Conservation (phyloP, 768 basidiomycete species). For the Calocera cornea region DNA sequence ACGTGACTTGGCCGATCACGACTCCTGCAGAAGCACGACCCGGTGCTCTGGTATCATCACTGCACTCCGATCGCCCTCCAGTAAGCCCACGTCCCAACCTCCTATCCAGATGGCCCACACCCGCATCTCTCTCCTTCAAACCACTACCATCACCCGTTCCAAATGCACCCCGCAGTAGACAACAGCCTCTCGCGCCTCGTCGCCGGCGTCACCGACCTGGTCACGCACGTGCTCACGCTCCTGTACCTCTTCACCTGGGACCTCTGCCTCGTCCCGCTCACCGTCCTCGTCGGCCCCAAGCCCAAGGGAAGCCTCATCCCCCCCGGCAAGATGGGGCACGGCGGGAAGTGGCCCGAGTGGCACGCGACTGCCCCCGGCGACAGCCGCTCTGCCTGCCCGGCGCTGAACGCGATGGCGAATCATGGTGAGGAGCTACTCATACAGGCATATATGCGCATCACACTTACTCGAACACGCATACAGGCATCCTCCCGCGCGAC, state of each 20-base stretch:
- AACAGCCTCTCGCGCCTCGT: constrained; percentile 39
- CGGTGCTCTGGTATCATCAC: too few species aligned
- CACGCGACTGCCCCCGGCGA: constrained; percentile 42
- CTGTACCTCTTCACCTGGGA: constrained; percentile 37
- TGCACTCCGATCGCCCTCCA: too few species aligned
- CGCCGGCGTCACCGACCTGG: not conserved
- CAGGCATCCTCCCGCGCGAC: constrained; percentile 40
- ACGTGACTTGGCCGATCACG: too few species aligned
- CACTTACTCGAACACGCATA: not conserved
- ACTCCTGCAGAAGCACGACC: too few species aligned
- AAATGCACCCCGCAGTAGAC: constrained; percentile 36
- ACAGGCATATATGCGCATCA: constrained; percentile 6
- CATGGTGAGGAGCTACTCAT: constrained; percentile 40
- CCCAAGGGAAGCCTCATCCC: constrained; percentile 25
- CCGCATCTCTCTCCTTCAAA: too few species aligned
- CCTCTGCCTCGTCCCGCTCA: constrained; percentile 35
- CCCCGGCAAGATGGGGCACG: constrained; percentile 40
- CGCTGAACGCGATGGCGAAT: constrained; percentile 68
- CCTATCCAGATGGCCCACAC: too few species aligned
- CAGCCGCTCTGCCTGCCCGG: constrained; percentile 61
- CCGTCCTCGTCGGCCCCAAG: constrained; percentile 37
- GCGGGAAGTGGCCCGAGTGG: constrained; percentile 58
- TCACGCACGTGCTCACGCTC: not conserved
- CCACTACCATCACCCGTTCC: not conserved
- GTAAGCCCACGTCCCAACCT: too few species aligned